phyloP scores from a whole-genome alignment of 305 asterid genomes.

The Fraxinus sp. region DNA sequence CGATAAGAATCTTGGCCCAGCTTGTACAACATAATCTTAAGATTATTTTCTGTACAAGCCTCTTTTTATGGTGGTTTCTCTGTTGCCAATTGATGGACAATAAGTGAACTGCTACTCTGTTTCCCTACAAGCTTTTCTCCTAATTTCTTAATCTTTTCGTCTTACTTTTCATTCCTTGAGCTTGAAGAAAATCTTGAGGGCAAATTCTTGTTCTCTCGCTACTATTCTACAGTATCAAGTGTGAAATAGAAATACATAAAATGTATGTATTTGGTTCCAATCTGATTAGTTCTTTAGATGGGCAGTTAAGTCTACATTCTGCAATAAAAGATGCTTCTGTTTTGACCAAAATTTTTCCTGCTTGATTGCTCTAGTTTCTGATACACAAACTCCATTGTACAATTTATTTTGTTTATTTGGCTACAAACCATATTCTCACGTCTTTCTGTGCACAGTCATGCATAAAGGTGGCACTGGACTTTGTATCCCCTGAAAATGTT shows the following conservation, averaged over 20 bases:
- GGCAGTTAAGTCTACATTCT: background rate
- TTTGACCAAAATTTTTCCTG: background rate
- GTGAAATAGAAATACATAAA: background rate
- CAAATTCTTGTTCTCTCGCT: background rate
- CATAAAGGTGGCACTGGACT: conserved; percentile 59
- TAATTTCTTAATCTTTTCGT: background rate
- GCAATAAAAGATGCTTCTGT: background rate
- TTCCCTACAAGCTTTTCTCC: background rate
- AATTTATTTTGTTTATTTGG: background rate
- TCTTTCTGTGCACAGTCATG: conserved; percentile 47
- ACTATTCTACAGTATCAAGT: background rate
- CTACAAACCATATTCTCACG: background rate
- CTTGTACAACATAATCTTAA: background rate
- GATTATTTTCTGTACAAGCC: background rate
- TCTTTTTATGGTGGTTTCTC: background rate
- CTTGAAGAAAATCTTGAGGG: background rate
- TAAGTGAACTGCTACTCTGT: background rate
- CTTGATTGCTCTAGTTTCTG: background rate
- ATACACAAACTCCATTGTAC: background rate
- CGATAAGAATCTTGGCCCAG: background rate
- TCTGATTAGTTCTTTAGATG: background rate
- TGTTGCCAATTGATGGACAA: background rate
- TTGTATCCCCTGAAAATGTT: conserved; percentile 62
- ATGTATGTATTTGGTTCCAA: background rate
- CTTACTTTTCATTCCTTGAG: background rate